phyloP scores from a whole-genome alignment of 345 rosid genomes.

The Pistacia atlantica region DNA sequence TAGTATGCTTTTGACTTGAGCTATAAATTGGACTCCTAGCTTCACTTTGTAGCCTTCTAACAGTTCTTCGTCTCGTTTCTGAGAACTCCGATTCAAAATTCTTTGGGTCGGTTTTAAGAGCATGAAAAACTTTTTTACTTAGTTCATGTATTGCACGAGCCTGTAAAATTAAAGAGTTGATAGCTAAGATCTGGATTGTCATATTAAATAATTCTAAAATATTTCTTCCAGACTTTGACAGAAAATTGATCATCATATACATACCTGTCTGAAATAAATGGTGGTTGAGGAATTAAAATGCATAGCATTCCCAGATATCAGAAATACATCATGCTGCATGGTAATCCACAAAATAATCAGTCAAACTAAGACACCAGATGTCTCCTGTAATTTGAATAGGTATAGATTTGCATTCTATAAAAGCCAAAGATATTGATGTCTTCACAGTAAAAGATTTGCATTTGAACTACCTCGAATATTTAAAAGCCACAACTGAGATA shows the following conservation, averaged over 20 bases:
- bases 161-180: conserved; percentile 32
- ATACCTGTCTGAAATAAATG: conserved; percentile 63
- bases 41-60: conserved; percentile 34
- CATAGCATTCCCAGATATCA: conserved; percentile 65
- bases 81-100: conserved; percentile 47
- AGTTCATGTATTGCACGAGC: conserved; percentile 64
- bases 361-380: neutral
- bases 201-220: conserved; percentile 4
- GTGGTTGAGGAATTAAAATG: conserved; percentile 58
- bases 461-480: neutral
- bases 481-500: neutral
- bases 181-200: neutral
- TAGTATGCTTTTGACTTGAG: conserved; percentile 28
- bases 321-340: conserved; percentile 56
- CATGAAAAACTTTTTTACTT: conserved; percentile 55
- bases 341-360: conserved; percentile 6
- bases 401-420: neutral
- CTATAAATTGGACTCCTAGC: conserved; percentile 22
- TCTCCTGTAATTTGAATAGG: neutral
- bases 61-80: conserved; percentile 42
- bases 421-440: neutral
- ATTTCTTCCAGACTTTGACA: conserved; percentile 1
- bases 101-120: conserved; percentile 49
- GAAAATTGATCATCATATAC: conserved; percentile 11
- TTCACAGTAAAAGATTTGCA: neutral